Base-by-base conservation (phyloP, 2,329 filamentous ascomycete species). In the Chaetomiaceae sp. region DNA sequence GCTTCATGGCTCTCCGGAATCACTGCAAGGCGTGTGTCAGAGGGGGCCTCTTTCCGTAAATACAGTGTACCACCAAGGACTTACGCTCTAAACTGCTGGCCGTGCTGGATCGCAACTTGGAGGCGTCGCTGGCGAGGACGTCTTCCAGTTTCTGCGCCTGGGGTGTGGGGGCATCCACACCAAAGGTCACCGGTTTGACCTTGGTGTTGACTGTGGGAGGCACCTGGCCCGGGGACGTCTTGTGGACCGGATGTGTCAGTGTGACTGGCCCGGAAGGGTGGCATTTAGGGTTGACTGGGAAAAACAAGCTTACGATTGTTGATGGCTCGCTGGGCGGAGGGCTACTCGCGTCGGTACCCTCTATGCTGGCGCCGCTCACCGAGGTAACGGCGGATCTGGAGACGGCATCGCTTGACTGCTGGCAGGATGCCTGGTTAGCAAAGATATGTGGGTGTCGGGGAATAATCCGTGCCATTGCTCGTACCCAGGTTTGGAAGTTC, bases 131-230 rank as follows among this genome's bases (percentile, higher is more conserved):
- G 7, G 52, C 67, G 22, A 79, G 77, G 53, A 88, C 77, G 49
- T 94, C 88, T 56, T 88, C 79, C 43, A 88, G 70, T 45, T 88
- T 91, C 61, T 95, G 88, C 3, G 89, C 89, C 56, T 83, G 81
- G 8, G 90, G 90, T 1, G 90, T 95, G 36, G 83, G 77, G 55
- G 75, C 76, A 45, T 88, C 83, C 26, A 81, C 62, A 59, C 79
- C 84, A 61, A 84, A 88, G 43, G 74, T 69, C 15, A 75, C 71
- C 36, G 78, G 81, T 47, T 81, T 78, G 19, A 95, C 74, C 56
- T 87, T 76, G 19, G 89, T 95, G 24, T 84, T 83, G 37, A 95
- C 78, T 4, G 81, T 81, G 29, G 87, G 84, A 1, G 86, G 84
- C 6, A 26, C 10, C 6, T 54, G 45, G 77, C 77, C n/a, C 71